Base-by-base conservation (phyloP, 768 basidiomycete genomes). In the Leccinum pellstonianum region DNA sequence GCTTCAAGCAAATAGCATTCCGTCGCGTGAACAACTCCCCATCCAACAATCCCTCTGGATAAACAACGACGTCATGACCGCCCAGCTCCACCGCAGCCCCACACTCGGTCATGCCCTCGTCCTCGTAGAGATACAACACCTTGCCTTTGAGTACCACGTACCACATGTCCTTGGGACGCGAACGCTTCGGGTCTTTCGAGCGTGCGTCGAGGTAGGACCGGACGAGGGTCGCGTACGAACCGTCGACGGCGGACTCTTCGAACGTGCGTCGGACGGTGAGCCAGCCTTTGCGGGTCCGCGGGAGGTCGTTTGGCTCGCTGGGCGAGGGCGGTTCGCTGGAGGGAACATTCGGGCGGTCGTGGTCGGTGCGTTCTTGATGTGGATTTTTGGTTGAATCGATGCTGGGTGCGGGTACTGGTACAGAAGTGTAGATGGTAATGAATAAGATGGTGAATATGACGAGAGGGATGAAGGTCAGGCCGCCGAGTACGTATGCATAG, bases 61-160 rank as follows among this genome's bases (percentile, higher is more conserved):
- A 92, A 51, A 98, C 77, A 31, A 80, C 75, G 50, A 95, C 89
- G 54, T 88, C 83, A 71, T 94, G 90, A 15, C 86, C 80, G 55
- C 88, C 81, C 57, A 98, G 77, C 70, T 96, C 91, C 48, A 98
- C 82, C n/a, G 88, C 95, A 4, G 88, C 93, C 69, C 88, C 89
- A 75, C 93, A 95, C 65, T 98, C 95, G 55, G 83, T 83, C 87
- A 92, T 91, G 15, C 79, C 81, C 75, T 97, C 94, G 74, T 95
- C 91, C 73, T 96, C 94, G 76, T 97, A 98, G 21, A 98, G 78
- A 75, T 93, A 98, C 31, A 98, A 77, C 41, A 96, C 87, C 67
- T 86, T 89, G 48, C 90, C 92, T 80, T 98, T 98, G 71, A 98
- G 81, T 7, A 88, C 93, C 55, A 89, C 91, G 71, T 88, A 97